Evolutionary conservation across 2,329 filamentous ascomycete genomes (phyloP).

Genomic region (Hypoxylon sp.): DNA sequence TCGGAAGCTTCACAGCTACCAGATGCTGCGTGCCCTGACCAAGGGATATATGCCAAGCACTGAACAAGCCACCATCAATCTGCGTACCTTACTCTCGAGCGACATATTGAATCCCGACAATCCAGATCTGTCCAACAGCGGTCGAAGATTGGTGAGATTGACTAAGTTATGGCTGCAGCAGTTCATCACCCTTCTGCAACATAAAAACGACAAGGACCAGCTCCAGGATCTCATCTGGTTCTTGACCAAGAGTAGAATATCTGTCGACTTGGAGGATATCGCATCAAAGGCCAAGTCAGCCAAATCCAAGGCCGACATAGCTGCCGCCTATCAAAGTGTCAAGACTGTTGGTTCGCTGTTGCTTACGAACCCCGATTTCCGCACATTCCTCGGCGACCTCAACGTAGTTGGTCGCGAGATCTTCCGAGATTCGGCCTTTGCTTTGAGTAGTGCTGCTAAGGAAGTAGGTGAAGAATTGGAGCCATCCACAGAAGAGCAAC

Average conservation of each 20-base stretch:
- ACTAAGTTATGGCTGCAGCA: conserved; percentile 79
- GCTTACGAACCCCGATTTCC: conserved; percentile 90
- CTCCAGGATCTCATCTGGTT: conserved; percentile 95
- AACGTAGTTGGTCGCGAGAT: conserved; percentile 83
- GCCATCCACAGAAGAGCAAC: conserved; percentile 71
- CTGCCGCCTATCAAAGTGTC: conserved; percentile 82
- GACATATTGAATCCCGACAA: conserved; percentile 82
- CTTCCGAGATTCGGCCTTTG: conserved; percentile 86
- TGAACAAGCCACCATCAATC: conserved; percentile 81
- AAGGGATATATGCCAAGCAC: conserved; percentile 94
- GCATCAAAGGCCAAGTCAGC: conserved; percentile 69
- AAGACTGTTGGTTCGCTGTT: conserved; percentile 87
- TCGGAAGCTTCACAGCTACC: conserved; percentile 92
- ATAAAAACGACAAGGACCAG: conserved; percentile 87
- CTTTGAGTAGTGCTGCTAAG: conserved; percentile 79
- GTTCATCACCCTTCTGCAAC: conserved; percentile 81
- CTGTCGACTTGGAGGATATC: conserved; percentile 74
- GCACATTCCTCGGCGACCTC: conserved; percentile 84
- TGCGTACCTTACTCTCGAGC: conserved; percentile 81
- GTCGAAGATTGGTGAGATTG: conserved; percentile 77
- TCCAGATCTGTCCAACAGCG: conserved; percentile 80
- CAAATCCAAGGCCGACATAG: conserved; percentile 76
- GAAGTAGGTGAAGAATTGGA: conserved; percentile 79
- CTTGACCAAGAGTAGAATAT: conserved; percentile 77
- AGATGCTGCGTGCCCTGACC: conserved; percentile 85